Conservation (phyloP, 306 rosid species). For the Begonia masoniana region DNA sequence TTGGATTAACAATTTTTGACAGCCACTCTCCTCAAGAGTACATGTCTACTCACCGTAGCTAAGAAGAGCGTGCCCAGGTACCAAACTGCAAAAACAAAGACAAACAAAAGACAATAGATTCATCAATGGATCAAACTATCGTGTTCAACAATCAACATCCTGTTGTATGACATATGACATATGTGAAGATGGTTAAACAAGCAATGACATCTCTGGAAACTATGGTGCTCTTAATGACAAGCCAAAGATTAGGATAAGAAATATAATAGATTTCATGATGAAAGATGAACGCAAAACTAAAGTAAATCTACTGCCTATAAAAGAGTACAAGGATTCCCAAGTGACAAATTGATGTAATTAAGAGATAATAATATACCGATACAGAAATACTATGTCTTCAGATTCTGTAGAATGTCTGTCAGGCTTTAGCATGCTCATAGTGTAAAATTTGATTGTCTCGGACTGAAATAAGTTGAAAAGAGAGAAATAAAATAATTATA, state of each 20-base stretch:
- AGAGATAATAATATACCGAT: conserved; percentile 44
- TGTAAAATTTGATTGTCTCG: conserved; percentile 59
- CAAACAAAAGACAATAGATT: too few relatives aligned
- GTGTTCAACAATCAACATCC: too few relatives aligned
- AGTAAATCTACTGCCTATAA: too few relatives aligned
- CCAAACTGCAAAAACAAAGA: conserved; percentile 38
- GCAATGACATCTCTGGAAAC: too few relatives aligned
- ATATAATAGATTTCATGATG: neutral
- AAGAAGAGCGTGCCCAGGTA: conserved; percentile 70
- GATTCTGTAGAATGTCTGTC: conserved; percentile 34
- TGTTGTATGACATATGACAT: too few relatives aligned
- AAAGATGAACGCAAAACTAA: neutral
- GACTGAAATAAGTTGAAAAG: conserved; percentile 33
- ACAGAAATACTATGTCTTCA: conserved; percentile 65
- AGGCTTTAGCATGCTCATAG: conserved; percentile 87
- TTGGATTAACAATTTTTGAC: conserved; percentile 13
- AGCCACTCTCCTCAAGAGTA: neutral
- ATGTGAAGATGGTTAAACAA: too few relatives aligned
- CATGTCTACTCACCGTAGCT: conserved; percentile 51
- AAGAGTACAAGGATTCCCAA: too few relatives aligned
- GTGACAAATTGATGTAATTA: conserved; percentile 2
- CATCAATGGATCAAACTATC: too few relatives aligned
- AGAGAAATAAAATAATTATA: neutral
- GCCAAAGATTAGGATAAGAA: too few relatives aligned
- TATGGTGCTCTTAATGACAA: too few relatives aligned